Conservation (phyloP, 805 yeast species). For the Torulaspora maleeae region DNA sequence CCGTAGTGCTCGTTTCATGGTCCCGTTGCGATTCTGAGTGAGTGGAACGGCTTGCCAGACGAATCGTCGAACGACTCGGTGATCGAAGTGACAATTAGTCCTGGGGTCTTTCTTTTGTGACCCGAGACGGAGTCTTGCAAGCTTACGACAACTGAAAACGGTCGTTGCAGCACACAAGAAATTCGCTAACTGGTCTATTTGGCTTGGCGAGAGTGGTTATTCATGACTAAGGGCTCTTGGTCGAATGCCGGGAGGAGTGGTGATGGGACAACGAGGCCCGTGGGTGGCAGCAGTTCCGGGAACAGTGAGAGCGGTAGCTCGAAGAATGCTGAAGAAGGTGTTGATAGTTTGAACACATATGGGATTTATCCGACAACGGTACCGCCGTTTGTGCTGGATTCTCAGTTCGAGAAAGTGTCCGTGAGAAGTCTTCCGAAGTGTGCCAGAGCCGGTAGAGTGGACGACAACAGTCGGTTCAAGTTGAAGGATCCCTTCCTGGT, state of each 20-base stretch:
- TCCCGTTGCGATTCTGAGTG: not conserved
- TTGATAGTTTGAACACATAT: slow-evolving; percentile 29
- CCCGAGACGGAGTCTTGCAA: slow-evolving; percentile 6
- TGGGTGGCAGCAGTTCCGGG: not conserved
- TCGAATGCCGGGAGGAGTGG: not conserved
- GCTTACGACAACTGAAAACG: not conserved
- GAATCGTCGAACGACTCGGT: not conserved
- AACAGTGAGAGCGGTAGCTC: not conserved
- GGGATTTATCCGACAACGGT: slow-evolving; percentile 41
- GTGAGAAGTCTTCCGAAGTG: slow-evolving; percentile 26
- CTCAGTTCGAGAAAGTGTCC: slow-evolving; percentile 25
- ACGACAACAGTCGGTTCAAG: slow-evolving; percentile 13
- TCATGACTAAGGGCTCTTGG: not conserved
- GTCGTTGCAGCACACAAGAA: not conserved
- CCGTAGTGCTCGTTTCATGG: not conserved
- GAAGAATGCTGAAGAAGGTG: not conserved
- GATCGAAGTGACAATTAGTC: not conserved
- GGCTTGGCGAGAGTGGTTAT: not conserved
- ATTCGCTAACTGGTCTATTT: not conserved
- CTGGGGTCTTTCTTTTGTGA: slow-evolving; percentile 2
- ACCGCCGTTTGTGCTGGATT: slow-evolving; percentile 65
- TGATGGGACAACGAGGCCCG: not conserved
- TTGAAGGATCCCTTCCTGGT: slow-evolving; percentile 36
- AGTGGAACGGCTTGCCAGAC: not conserved
- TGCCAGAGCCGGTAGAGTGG: slow-evolving; percentile 5